Evolutionary conservation across 352 stramenopile genomes (phyloP).

Genomic region (Phytopythium cucurbitacearum): DNA sequence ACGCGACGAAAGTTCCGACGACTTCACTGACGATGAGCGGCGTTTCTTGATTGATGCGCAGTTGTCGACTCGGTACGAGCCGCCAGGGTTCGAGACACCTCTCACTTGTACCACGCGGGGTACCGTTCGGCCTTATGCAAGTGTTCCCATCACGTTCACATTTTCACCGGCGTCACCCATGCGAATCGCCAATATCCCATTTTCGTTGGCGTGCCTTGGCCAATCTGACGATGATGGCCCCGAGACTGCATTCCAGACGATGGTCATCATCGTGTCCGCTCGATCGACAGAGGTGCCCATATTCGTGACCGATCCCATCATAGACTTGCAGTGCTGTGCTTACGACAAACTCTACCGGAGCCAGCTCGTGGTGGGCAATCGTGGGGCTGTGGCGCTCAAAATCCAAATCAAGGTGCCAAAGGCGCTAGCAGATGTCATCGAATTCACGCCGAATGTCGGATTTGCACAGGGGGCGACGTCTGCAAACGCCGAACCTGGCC

Average conservation of each 20-base stretch:
- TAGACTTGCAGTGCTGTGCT: slow-evolving; percentile 85
- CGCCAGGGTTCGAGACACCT: slow-evolving; percentile 31
- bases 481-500: slow-evolving; percentile 11
- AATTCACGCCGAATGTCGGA: slow-evolving; percentile 82
- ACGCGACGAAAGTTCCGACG: background rate
- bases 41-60: slow-evolving; percentile 22
- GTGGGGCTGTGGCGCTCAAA: slow-evolving; percentile 85
- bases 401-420: slow-evolving; percentile 72
- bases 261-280: slow-evolving; percentile 15
- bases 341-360: slow-evolving; percentile 86
- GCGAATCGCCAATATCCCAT: slow-evolving; percentile 22
- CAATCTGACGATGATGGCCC: background rate
- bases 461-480: slow-evolving; percentile 63
- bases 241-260: background rate
- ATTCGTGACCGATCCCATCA: slow-evolving; percentile 21
- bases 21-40: slow-evolving; percentile 28
- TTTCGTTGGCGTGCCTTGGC: slow-evolving; percentile 32
- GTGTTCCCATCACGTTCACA: slow-evolving; percentile 37
- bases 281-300: slow-evolving; percentile 40
- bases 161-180: slow-evolving; percentile 51
- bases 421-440: slow-evolving; percentile 46
- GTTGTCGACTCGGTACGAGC: slow-evolving; percentile 29
- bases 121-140: slow-evolving; percentile 49
- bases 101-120: slow-evolving; percentile 37
- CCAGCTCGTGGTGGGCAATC: slow-evolving; percentile 78